Evolutionary conservation across 495 filamentous ascomycete genomes (phyloP).

Genomic region (Xylaria grammica): DNA sequence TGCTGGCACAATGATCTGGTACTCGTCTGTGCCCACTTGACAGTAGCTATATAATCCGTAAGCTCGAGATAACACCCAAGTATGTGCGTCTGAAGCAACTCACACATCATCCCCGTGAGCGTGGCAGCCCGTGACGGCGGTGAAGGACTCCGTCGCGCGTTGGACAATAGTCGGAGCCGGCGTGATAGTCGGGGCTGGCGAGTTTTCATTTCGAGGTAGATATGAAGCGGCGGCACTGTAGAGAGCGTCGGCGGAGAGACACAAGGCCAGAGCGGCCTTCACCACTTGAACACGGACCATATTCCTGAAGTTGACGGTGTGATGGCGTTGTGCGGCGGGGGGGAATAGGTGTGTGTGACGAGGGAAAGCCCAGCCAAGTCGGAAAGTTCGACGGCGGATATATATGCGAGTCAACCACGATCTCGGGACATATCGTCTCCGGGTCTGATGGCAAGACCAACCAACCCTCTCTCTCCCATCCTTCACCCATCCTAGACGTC

Average conservation of each 20-base stretch:
- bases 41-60: slow-evolving; percentile 40
- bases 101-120: not conserved
- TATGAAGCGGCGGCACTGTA: not conserved
- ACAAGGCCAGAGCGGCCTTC: not conserved
- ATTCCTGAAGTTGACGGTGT: not conserved
- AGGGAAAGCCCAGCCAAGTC: not conserved
- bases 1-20: slow-evolving; percentile 47
- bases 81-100: not conserved
- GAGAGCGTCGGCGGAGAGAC: not conserved
- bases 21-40: slow-evolving; percentile 43
- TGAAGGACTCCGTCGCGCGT: not conserved
- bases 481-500: not conserved
- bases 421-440: too few relatives aligned
- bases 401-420: too few relatives aligned
- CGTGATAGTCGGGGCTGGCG: not conserved
- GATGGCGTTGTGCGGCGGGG: not conserved
- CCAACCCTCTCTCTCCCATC: not conserved
- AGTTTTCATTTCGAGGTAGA: not conserved
- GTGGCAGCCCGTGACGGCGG: not conserved
- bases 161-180: not conserved
- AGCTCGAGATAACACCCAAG: not conserved
- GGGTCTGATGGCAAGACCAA: too few relatives aligned
- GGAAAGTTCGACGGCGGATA: too few relatives aligned
- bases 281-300: not conserved
- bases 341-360: not conserved